Percentiles rank a stretch among this genome's conserved stretches.
Conservation (phyloP, 805 yeast species). For the Lipomyces mesembrius region DNA sequence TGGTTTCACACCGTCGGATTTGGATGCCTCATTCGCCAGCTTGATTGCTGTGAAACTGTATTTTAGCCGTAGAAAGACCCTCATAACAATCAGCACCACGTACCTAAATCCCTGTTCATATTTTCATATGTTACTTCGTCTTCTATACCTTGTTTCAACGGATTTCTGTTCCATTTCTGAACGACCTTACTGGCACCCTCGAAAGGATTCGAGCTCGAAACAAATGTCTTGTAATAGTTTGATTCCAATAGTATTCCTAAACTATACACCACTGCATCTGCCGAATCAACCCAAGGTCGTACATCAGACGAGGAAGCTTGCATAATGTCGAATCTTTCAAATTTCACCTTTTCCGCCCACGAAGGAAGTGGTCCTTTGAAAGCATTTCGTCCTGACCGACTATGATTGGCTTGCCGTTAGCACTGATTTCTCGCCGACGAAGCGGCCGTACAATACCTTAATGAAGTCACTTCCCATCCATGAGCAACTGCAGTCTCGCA, state of each 20-base stretch:
- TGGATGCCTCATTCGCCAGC: slow-evolving; percentile 24
- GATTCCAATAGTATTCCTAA: slow-evolving; percentile 32
- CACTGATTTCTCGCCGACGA: background rate
- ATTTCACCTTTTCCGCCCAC: slow-evolving; percentile 28
- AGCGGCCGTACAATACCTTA: slow-evolving; percentile 18
- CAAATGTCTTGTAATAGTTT: slow-evolving; percentile 31
- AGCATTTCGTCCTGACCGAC: slow-evolving; percentile 28
- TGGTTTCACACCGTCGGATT: slow-evolving; percentile 21
- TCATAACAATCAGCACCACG: background rate
- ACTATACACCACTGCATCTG: slow-evolving; percentile 32
- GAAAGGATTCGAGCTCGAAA: slow-evolving; percentile 20
- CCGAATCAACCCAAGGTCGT: slow-evolving; percentile 12
- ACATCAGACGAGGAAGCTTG: slow-evolving; percentile 18
- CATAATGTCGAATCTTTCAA: slow-evolving; percentile 21
- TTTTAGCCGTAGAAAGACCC: background rate
- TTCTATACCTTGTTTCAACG: slow-evolving; percentile 28
- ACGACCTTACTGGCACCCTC: slow-evolving; percentile 24
- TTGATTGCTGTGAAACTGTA: slow-evolving; percentile 16
- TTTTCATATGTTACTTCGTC: slow-evolving; percentile 25
- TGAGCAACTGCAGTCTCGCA: slow-evolving; percentile 35
- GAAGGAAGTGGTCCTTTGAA: slow-evolving; percentile 7
- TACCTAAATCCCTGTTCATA: slow-evolving; percentile 34
- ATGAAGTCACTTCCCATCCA: slow-evolving; percentile 34
- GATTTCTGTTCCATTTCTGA: slow-evolving; percentile 31
- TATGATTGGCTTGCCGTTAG: background rate